Evolutionary conservation across 345 rosid species (phyloP).

Genomic region (Eutrema heterophyllum): DNA sequence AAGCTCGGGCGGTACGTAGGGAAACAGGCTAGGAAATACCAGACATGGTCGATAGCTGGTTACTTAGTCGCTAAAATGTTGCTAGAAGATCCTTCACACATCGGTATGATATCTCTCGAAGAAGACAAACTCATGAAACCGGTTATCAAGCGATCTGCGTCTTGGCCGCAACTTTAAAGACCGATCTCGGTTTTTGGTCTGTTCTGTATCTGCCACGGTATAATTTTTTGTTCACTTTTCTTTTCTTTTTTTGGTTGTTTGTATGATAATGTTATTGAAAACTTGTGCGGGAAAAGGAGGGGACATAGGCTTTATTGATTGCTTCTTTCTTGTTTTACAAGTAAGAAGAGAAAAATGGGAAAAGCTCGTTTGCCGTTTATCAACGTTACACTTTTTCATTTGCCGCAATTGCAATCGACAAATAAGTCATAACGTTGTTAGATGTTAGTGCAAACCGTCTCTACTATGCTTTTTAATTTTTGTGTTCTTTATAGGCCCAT

Average conservation of each 20-base stretch:
- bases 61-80: slow-evolving; percentile 74
- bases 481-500: no score
- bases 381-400: neutral
- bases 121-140: slow-evolving; percentile 75
- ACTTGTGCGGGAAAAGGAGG: neutral
- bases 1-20: slow-evolving; percentile 64
- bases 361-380: slow-evolving; percentile 19
- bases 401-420: neutral
- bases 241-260: neutral
- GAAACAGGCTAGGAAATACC: slow-evolving; percentile 70
- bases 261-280: slow-evolving; percentile 23
- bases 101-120: slow-evolving; percentile 67
- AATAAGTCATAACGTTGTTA: no score
- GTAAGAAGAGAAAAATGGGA: slow-evolving; percentile 10
- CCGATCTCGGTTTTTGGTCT: neutral
- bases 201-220: neutral
- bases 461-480: no score
- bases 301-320: slow-evolving; percentile 24
- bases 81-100: slow-evolving; percentile 74
- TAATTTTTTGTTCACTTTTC: slow-evolving; percentile 2
- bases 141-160: slow-evolving; percentile 56
- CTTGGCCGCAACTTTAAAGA: slow-evolving; percentile 42
- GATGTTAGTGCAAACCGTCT: no score
- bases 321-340: slow-evolving; percentile 26
- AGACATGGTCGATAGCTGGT: slow-evolving; percentile 76